Evolutionary conservation across 331 rosid genomes (phyloP), one percentile per base, ranked within the genome.

Genomic region (Rosa hybrid): DNA sequence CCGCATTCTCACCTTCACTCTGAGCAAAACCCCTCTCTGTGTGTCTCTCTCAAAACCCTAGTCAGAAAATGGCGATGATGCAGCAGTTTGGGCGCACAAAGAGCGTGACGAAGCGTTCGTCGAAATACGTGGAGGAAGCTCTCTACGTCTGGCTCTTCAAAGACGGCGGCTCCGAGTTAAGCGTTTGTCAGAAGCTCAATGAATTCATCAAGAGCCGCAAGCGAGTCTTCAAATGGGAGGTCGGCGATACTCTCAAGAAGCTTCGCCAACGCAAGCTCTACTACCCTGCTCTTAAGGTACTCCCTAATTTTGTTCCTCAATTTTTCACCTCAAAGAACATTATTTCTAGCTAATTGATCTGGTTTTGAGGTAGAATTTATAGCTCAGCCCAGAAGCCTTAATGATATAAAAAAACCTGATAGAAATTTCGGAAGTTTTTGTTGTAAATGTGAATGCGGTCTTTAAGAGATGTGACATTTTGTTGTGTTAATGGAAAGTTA

Each of bases 201-300:
- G 86, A 73, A 68, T 92, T 96, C 82, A 72, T 96, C 83, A 91
- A 83, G 83, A 85, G 82, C 81, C 84, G 83, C 74, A 91, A 93
- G 80, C 94, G 87, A 60, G 97, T 91, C 78, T 96, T 83, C 92
- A 96, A 93, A 89, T 96, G 99, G 97, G 99, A 96, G 83, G 96
- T 90, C 6, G 94, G 96, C 17, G 93, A 89, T 57, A 91, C 96
- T 3, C 91, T 93, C 84, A 89, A 85, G 84, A 91, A 90, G 91
- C 98, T 96, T 85, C 92, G 98, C 49, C 67, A 84, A 1, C 92
- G 97, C 81, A 88, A 89, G 59, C 96, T 89, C 57, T 86, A 90
- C 81, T 68, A 21, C 25, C 97, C 98, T 54, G 97, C 99, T 78
- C 93, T 91, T 80, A 96, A 96, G 98, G 99, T 86, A 42, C 41